These are phyloP conservation scores for Setaria viridis DNA, from an alignment of 202 grass and related monocot genomes.

Conservation along the genomic window DNA sequence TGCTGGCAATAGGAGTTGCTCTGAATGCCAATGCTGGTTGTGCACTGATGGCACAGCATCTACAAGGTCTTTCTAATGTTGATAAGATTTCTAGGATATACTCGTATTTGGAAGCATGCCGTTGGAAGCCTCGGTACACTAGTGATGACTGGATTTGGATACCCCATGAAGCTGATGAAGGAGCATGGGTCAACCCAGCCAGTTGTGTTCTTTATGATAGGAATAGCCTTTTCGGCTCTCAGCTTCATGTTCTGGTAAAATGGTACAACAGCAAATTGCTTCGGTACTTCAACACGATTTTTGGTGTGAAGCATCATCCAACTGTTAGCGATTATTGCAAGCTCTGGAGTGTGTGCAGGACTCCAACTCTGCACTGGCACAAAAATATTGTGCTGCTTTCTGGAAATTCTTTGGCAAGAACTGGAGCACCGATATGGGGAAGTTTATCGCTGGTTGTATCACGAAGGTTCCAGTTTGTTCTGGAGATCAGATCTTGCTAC, in stretches of 20 bases:
- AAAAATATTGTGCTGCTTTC: constrained; percentile 38
- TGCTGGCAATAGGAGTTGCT: constrained; percentile 57
- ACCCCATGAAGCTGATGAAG: constrained; percentile 32
- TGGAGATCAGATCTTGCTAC: constrained; percentile 27
- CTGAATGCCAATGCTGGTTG: constrained; percentile 42
- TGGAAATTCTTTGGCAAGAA: constrained; percentile 39
- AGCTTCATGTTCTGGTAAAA: constrained; percentile 38
- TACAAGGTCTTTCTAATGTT: background rate
- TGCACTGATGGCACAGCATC: constrained; percentile 6
- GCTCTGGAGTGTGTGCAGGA: constrained; percentile 45
- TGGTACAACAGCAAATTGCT: constrained; percentile 37
- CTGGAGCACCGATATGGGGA: constrained; percentile 21
- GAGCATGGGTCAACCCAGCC: constrained; percentile 54
- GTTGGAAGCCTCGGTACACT: constrained; percentile 47
- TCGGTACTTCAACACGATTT: constrained; percentile 19
- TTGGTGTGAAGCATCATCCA: constrained; percentile 34
- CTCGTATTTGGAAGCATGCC: constrained; percentile 38
- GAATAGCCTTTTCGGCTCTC: constrained; percentile 23
- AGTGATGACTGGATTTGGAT: constrained; percentile 64
- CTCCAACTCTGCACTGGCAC: background rate
- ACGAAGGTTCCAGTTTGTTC: constrained; percentile 39
- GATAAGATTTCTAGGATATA: constrained; percentile 65
- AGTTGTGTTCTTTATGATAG: constrained; percentile 56
- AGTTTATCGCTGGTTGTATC: background rate
- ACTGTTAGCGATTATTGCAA: constrained; percentile 37